Evolutionary conservation across 1,139 yeast species (phyloP), one percentile per base, ranked within the genome.

Genomic region (Meyerozyma smithsonii): DNA sequence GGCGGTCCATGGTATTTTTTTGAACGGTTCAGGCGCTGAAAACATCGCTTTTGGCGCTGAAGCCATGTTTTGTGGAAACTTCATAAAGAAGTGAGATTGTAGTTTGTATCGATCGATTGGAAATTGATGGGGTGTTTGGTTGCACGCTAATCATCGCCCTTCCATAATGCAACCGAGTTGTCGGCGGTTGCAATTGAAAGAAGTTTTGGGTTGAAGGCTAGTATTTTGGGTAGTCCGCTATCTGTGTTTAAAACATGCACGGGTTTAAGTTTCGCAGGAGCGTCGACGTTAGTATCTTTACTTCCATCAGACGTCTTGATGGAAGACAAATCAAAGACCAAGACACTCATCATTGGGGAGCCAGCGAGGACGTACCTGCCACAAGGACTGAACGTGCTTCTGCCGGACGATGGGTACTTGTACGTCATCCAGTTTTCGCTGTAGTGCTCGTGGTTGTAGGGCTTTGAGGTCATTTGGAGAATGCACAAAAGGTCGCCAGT

Each of bases 121-220:
- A 23, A n/a, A n/a, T n/a, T n/a, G n/a, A n/a, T n/a, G n/a, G 18
- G 19, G 20, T 28, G 20, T 28, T 8, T 16, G 20, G 19, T 12
- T 26, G 30, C 30, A 12, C 15, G 14, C 32, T 32, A 23, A 8
- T 21, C 36, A 12, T 28, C 34, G 16, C 73, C 69, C 42, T 63
- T 66, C 77, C 77, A 71, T 35, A 71, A 49, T 8, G 64, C 46
- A 3, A 71, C 75, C 3, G 60, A 49, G 34, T 74, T 75, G 61
- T 89, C 96, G 10, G 95, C 96, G 1, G 95, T 78, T 1, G 94
- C 94, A 53, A 90, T 66, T 52, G 83, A 77, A 57, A 84, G 75
- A 40, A 80, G 68, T 54, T 80, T 80, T 1, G 97, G 97, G 56
- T 88, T 86, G 59, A 87, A 87, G 16, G 79, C 72, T 14, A 86